Evolutionary conservation across 306 rosid species (phyloP).

Genomic region (Trichosanthes truncata): DNA sequence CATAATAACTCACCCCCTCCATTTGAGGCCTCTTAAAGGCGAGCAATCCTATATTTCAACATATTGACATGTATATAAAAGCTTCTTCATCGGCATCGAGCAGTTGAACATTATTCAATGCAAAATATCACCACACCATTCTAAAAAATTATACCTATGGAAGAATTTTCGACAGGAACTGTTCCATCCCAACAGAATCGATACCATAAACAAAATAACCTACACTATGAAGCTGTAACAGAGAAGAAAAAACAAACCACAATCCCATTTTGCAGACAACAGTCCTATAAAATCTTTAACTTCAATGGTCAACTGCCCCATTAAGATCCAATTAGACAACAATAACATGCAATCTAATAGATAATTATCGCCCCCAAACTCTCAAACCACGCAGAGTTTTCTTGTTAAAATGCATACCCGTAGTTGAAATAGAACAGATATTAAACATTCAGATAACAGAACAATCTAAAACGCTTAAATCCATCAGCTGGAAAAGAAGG

Average conservation of each 20-base stretch:
- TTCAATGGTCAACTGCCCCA: conserved; percentile 1
- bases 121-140: not conserved
- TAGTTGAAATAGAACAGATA: not conserved
- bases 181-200: not conserved
- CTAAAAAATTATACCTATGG: not conserved
- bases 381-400: not conserved
- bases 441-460: not conserved
- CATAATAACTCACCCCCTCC: not conserved
- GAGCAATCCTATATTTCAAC: not conserved
- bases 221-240: not conserved
- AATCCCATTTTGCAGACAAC: not conserved
- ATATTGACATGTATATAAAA: not conserved
- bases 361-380: not conserved
- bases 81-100: not conserved
- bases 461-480: not conserved
- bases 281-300: not conserved
- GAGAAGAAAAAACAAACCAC: not conserved
- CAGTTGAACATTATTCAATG: not conserved
- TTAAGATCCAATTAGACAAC: not conserved
- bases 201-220: not conserved
- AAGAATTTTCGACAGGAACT: not conserved
- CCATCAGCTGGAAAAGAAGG: not conserved
- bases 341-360: not conserved
- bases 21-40: not conserved
- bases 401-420: not conserved